Base-by-base conservation (phyloP, 768 basidiomycete species). In the Xerocomus spinulosus region DNA sequence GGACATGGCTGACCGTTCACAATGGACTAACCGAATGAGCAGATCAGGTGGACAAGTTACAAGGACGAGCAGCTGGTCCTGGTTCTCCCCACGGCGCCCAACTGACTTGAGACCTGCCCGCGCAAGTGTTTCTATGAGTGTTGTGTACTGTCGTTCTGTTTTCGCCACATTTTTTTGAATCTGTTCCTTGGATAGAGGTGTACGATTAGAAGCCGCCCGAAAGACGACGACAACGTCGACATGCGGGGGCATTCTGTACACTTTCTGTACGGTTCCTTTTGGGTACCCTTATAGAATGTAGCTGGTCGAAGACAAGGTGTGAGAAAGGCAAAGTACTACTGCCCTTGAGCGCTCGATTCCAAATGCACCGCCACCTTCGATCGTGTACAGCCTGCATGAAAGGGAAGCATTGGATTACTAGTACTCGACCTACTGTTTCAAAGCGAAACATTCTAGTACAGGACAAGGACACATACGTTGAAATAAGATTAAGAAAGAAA, bases 211-310 rank as follows among this genome's bases (percentile, higher is more conserved):
- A 28, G 74, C 71, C 1, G 81, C 77, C 37, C 78, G 77, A 60
- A 91, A 90, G 36, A 85, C 71, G 51, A 92, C 70, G 42, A 91
- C 81, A 25, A 90, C 73, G 68, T 92, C 87, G 40, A 87, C 81
- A 46, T 81, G 73, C 13, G 79, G 82, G 8, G 72, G 63, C 71
- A 75, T 76, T 36, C 23, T 49, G 5, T 29, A n/a, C 21, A 33
- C 44, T 14, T 41, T 28, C 20, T 20, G n/a, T 20, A 8, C 25
- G 42, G 17, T 15, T 24, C 14, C 28, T 38, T 14, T 12, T 21
- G 33, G 26, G 5, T 36, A 35, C 10, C 2, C 23, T 21, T n/a
- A 20, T 20, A 7, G 41, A 29, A 12, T n/a, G 33, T 36, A 34
- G 35, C 33, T 48, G 10, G 47, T 48, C 28, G 20, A 44, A 41